These are phyloP conservation scores for Trapa bicornis DNA, from an alignment of 345 rosid species.

Conservation along the genomic window DNA sequence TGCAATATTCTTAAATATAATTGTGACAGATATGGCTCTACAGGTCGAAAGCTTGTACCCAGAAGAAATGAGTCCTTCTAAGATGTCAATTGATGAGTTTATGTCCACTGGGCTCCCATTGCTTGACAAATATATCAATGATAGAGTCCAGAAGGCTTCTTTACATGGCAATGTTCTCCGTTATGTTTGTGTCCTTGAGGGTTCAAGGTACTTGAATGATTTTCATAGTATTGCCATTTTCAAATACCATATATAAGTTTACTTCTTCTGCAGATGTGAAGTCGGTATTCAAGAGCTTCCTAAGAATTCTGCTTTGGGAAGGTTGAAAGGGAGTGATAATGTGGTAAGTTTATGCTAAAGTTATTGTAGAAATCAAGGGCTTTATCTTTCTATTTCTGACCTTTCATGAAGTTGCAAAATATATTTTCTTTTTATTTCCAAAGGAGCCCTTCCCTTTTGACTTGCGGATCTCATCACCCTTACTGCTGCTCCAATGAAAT, in stretches of 20 bases:
- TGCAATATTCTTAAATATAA: neutral
- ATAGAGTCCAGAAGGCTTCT: constrained; percentile 69
- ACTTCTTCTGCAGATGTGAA: constrained; percentile 41
- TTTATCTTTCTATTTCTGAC: neutral
- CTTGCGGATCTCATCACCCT: too few species aligned
- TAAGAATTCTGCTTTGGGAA: constrained; percentile 65
- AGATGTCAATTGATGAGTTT: constrained; percentile 65
- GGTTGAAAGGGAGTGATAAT: constrained; percentile 90
- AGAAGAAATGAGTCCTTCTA: constrained; percentile 54
- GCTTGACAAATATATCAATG: constrained; percentile 52
- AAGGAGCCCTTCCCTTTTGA: too few species aligned
- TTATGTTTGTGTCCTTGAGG: constrained; percentile 75
- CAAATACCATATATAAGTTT: neutral
- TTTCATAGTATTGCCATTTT: neutral
- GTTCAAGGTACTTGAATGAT: constrained; percentile 39
- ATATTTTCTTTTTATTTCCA: too few species aligned
- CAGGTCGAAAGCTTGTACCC: constrained; percentile 90
- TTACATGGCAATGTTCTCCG: constrained; percentile 67
- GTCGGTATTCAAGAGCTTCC: constrained; percentile 91
- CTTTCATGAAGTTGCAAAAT: too few species aligned
- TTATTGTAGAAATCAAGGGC: neutral
- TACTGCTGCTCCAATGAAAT: too few species aligned
- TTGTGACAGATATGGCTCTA: neutral
- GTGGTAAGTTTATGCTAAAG: constrained; percentile 37
- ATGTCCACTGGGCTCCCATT: constrained; percentile 37